These are phyloP conservation scores for Solanum verrucosum DNA, from an alignment of 257 asterid species.

Conservation along the genomic window DNA sequence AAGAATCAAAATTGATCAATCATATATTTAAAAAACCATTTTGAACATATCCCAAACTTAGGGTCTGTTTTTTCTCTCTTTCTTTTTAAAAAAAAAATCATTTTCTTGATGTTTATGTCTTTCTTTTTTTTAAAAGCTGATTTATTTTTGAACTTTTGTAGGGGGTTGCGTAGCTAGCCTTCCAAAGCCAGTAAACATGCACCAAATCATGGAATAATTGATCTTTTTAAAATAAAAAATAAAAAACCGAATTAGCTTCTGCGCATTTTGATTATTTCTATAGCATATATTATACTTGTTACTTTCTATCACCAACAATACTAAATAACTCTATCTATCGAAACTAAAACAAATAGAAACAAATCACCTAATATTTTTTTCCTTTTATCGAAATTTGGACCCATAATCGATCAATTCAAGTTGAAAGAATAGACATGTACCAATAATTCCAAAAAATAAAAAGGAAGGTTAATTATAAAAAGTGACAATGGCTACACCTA, in stretches of 20 bases:
- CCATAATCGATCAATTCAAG: not conserved
- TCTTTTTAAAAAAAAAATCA: no score
- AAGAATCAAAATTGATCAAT: no score
- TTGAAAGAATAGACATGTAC: not conserved
- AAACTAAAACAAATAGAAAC: no score
- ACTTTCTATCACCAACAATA: no score
- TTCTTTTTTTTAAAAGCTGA: not conserved
- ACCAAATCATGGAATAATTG: not conserved
- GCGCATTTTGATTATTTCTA: accelerated
- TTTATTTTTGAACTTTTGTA: not conserved
- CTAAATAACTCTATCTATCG: no score
- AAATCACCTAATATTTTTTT: no score
- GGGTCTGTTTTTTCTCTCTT: no score
- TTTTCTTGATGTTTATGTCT: not conserved
- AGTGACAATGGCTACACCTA: not conserved
- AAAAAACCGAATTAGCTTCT: accelerated
- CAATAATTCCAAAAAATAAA: not conserved
- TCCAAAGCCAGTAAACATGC: not conserved
- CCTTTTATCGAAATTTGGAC: no score
- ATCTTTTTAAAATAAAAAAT: no score
- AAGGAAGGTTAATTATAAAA: not conserved
- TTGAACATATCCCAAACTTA: not conserved
- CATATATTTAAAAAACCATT: not conserved
- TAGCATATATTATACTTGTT: no score
- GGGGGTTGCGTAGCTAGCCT: not conserved